Evolutionary conservation across 1,139 yeast genomes (phyloP).

Genomic region (Nakaseomyces kungkrabaensis): DNA sequence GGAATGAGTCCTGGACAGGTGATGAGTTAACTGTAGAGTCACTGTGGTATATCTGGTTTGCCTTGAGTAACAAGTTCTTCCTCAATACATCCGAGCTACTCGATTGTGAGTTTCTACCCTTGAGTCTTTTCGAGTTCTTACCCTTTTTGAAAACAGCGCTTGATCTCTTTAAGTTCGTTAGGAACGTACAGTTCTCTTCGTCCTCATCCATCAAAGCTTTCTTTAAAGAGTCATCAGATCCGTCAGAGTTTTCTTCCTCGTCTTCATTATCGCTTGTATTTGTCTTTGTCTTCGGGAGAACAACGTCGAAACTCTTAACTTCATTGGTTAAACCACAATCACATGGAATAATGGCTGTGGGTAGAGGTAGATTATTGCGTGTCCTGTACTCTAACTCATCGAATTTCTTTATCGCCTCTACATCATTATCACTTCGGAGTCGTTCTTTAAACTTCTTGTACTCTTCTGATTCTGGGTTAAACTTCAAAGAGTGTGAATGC

Average conservation of each 20-base stretch:
- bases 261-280: neutral
- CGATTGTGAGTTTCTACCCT: neutral
- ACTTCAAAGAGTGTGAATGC: constrained; percentile 34
- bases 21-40: neutral
- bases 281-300: constrained; percentile 16
- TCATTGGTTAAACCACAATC: constrained; percentile 31
- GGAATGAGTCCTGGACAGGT: neutral
- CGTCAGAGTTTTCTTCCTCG: neutral
- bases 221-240: neutral
- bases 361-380: constrained; percentile 25
- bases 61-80: neutral
- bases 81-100: neutral
- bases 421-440: constrained; percentile 21
- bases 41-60: neutral
- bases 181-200: constrained; percentile 2
- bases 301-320: constrained; percentile 28
- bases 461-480: constrained; percentile 28
- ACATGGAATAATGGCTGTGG: constrained; percentile 26
- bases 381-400: constrained; percentile 30
- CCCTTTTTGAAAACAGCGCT: constrained; percentile 1
- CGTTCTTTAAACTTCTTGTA: constrained; percentile 28
- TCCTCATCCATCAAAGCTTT: neutral
- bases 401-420: constrained; percentile 28
- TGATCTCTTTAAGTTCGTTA: neutral
- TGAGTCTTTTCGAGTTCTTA: neutral